These are phyloP conservation scores for Ogataea polymorpha DNA, from an alignment of 805 yeast species.

Conservation along the genomic window DNA sequence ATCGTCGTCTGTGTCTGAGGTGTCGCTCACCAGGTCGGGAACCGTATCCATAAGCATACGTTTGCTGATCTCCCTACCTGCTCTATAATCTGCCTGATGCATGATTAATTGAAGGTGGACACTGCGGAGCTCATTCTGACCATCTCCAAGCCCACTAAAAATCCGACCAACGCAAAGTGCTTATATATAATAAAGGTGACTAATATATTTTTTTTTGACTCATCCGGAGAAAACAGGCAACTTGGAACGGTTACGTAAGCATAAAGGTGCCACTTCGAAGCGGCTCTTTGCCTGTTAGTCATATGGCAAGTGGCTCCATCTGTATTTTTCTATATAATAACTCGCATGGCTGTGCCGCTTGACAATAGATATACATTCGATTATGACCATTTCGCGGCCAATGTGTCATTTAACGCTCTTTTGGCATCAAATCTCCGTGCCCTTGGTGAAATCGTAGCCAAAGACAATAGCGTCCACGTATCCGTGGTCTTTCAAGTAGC, in stretches of 20 bases:
- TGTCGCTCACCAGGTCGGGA: slow-evolving; percentile 13
- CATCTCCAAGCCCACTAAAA: slow-evolving; percentile 3
- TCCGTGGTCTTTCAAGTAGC: slow-evolving; percentile 60
- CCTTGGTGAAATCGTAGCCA: slow-evolving; percentile 50
- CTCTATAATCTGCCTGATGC: background rate
- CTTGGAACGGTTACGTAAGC: background rate
- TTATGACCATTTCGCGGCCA: background rate
- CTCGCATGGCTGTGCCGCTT: background rate
- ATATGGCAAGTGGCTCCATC: background rate
- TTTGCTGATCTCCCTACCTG: slow-evolving; percentile 1
- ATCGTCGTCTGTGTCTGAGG: slow-evolving; percentile 11
- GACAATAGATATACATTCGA: background rate
- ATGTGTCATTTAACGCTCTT: background rate
- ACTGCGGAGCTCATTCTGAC: slow-evolving; percentile 5
- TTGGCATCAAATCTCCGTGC: background rate
- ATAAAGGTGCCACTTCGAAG: background rate
- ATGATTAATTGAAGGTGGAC: slow-evolving; percentile 5
- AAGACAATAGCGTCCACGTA: slow-evolving; percentile 75
- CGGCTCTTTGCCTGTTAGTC: background rate
- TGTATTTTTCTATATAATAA: background rate
- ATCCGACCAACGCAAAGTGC: background rate
- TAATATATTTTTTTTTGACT: slow-evolving; percentile 6
- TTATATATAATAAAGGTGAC: slow-evolving; percentile 7
- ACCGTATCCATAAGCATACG: slow-evolving; percentile 1
- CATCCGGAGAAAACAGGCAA: background rate